Base-by-base conservation (phyloP, 2,329 filamentous ascomycete genomes). In the Zymoseptoria crescenta region DNA sequence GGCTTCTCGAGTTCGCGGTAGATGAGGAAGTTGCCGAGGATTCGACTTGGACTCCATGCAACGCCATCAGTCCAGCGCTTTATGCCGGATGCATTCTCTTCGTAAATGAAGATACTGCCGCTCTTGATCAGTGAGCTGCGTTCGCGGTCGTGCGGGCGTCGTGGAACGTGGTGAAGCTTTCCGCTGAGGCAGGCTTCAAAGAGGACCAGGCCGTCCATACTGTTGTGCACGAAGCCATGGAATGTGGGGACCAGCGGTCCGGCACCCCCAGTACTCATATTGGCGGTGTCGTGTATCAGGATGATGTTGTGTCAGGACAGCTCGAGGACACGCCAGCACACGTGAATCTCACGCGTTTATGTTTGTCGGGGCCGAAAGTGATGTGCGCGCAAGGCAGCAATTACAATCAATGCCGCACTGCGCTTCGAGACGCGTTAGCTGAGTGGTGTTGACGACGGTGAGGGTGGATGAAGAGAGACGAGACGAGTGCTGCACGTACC, bases 31-130 rank as follows among this genome's bases (percentile, higher is more conserved):
- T 94, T 94, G 59, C 87, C 87, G 53, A 93, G 79, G 53, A 95
- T 93, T 16, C 88, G 86, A 73, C 87, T 95, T 0, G 92, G 92
- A 66, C 89, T 95, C 92, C 92, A 96, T 6, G 87, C 87, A 9
- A 93, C 84, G 13, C 92, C 91, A 67, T 96, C 92, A 0, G 91
- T 96, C 92, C 92, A 96, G 58, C 92, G 82, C 76, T 95, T 95
- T 76, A 96, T 96, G 4, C 91, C 91, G 0, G 91, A 95, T 0
- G 89, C 87, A 62, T 90, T 87, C 72, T 96, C 91, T 69, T 96
- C 91, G 73, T 96, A 96, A 65, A 96, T 89, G 74, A 96, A 94
- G 52, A 96, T 83, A 65, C 88, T 87, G 41, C 92, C 92, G 66
- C 90, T 95, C 65, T 83, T 83, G 70, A 96, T 94, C 55, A 96